Evolutionary conservation across 805 yeast species (phyloP).

Genomic region (Komagataella pastoris): DNA sequence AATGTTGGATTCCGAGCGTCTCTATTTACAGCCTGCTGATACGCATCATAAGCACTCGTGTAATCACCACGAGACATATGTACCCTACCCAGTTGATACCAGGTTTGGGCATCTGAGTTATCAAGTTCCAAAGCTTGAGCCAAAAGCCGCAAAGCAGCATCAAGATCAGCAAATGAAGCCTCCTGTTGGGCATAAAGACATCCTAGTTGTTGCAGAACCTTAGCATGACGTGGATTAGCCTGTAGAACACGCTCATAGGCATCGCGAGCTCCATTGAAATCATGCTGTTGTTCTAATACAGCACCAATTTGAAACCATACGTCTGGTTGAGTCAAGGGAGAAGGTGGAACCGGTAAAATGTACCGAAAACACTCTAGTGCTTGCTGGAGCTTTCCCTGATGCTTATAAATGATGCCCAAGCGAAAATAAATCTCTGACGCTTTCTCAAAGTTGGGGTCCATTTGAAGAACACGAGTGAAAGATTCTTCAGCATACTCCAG

Average conservation of each 20-base stretch:
- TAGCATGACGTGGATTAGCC: slow-evolving; percentile 89
- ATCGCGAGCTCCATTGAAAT: slow-evolving; percentile 82
- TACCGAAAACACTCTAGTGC: slow-evolving; percentile 93
- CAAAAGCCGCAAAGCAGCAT: slow-evolving; percentile 67
- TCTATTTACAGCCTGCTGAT: slow-evolving; percentile 96
- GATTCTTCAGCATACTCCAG: slow-evolving; percentile 98
- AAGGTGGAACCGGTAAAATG: slow-evolving; percentile 82
- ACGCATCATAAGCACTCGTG: slow-evolving; percentile 93
- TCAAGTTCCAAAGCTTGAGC: slow-evolving; percentile 85
- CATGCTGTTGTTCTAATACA: slow-evolving; percentile 87
- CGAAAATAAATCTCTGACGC: slow-evolving; percentile 94
- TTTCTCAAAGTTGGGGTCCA: slow-evolving; percentile 93
- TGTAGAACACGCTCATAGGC: slow-evolving; percentile 89
- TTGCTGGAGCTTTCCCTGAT: slow-evolving; percentile 75
- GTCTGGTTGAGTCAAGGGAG: slow-evolving; percentile 91
- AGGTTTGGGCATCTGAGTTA: slow-evolving; percentile 83
- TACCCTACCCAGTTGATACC: slow-evolving; percentile 95
- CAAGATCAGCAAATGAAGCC: slow-evolving; percentile 65
- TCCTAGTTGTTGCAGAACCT: slow-evolving; percentile 91
- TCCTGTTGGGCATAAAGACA: slow-evolving; percentile 78
- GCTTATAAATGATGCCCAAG: slow-evolving; percentile 91
- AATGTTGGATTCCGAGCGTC: slow-evolving; percentile 96
- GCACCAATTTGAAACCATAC: slow-evolving; percentile 98
- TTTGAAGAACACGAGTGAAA: slow-evolving; percentile 85
- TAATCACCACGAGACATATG: slow-evolving; percentile 94